phyloP scores from a whole-genome alignment of 371 early-diverging fungal genomes.

The Actinomucor elegans region DNA sequence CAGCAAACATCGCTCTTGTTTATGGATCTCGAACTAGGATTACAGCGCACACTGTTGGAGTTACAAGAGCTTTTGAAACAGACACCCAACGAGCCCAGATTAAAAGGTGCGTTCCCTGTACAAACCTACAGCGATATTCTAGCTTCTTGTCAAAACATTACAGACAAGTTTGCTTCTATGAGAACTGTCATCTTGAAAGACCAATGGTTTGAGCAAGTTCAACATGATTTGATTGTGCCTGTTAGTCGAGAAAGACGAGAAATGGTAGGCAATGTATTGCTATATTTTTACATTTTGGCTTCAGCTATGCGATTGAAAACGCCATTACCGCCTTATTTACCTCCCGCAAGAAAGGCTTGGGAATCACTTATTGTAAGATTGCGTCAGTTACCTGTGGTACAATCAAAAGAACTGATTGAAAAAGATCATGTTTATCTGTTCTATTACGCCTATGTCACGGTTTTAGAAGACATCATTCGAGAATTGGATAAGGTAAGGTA shows the following conservation, averaged over 20 bases:
- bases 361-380: constrained; percentile 46
- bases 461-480: constrained; percentile 75
- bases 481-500: constrained; percentile 66
- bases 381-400: constrained; percentile 56
- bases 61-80: constrained; percentile 62
- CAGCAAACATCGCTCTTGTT: constrained; percentile 46
- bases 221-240: constrained; percentile 57
- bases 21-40: constrained; percentile 67
- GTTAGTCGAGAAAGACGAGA: constrained; percentile 60
- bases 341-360: constrained; percentile 62
- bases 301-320: constrained; percentile 79
- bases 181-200: constrained; percentile 67
- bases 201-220: constrained; percentile 55
- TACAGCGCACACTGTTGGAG: constrained; percentile 68
- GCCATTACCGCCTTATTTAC: constrained; percentile 80
- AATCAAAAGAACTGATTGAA: constrained; percentile 36
- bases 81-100: constrained; percentile 81
- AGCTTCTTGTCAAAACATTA: constrained; percentile 69
- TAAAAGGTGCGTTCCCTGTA: constrained; percentile 81
- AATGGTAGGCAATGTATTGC: constrained; percentile 71
- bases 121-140: constrained; percentile 66
- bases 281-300: constrained; percentile 81
- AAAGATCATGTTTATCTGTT: constrained; percentile 56
- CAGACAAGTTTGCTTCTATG: constrained; percentile 74
- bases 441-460: constrained; percentile 77